Base-by-base conservation (phyloP, 2,329 filamentous ascomycete genomes). In the Fusarium torulosum region DNA sequence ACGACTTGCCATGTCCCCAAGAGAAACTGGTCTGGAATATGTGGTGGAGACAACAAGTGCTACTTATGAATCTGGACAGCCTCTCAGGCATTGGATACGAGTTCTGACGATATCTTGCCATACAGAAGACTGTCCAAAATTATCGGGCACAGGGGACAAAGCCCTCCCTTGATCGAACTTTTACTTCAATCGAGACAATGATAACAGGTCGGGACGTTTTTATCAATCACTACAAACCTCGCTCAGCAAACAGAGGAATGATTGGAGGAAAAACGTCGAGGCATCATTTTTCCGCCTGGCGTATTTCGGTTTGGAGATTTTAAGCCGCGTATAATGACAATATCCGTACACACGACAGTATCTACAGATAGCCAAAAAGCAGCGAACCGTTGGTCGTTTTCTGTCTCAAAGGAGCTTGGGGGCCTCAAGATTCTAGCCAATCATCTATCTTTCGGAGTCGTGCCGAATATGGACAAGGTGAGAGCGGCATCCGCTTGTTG, bases 181-280 rank as follows among this genome's bases (percentile, higher is more conserved):
- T 59, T 71, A 54, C 35, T 63, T 65, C 41, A 51, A 47, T 70
- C 42, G 29, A 40, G 63, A 52, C 40, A 54, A 33, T 59, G 47
- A 43, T 41, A 49, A 55, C 43, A 54, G 33, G 20, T 33, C 42
- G 38, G 23, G 41, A 63, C 47, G 54, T 19, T 4, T n/a, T 37
- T n/a, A 27, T 29, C 25, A 46, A 33, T 25, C 40, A 43, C 46
- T 42, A 41, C 35, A 53, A 65, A 51, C 50, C 68, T 21, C 35
- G 35, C 25, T 20, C 52, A 56, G 42, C 45, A 54, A 49, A 42
- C 15, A 44, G 57, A 35, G 42, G 40, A 41, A 54, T 71, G 69
- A 73, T 73, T 73, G 71, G 71, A 73, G 71, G 71, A 53, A 66
- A 68, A 73, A 73, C 45, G 63, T 17, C 47, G 38, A 35, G 33